phyloP scores from a whole-genome alignment of 78 protist genomes.

The Dictyostelium intermedium region DNA sequence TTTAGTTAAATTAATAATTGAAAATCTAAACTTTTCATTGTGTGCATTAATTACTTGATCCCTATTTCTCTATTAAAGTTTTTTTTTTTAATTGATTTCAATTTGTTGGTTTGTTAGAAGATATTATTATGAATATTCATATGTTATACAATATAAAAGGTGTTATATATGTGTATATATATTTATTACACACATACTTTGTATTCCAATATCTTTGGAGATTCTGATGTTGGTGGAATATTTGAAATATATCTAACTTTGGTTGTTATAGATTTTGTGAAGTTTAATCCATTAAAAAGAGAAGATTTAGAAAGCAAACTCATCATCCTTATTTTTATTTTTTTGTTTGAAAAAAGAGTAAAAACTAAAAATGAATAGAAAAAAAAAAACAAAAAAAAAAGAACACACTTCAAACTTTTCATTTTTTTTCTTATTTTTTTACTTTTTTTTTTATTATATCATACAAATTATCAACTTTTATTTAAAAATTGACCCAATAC shows the following conservation, averaged over 20 bases:
- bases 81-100: background rate
- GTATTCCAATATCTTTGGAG: background rate
- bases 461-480: too few relatives aligned
- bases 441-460: background rate
- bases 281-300: background rate
- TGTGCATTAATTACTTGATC: slow-evolving; percentile 58
- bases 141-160: too few relatives aligned
- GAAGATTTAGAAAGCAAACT: background rate
- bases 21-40: slow-evolving; percentile 35
- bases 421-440: background rate
- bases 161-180: too few relatives aligned
- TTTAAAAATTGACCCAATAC: background rate
- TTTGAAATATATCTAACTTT: background rate
- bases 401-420: too few relatives aligned
- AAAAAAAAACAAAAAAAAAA: background rate
- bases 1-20: slow-evolving; percentile 49
- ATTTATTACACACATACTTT: background rate
- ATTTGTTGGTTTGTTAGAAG: too few relatives aligned
- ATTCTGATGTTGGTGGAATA: background rate
- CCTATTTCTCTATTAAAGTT: slow-evolving; percentile 39
- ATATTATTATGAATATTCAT: background rate
- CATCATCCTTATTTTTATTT: background rate
- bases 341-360: too few relatives aligned
- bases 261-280: background rate
- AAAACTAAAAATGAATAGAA: too few relatives aligned